Percentiles rank a stretch among this genome's conserved stretches.
Conservation (phyloP, 345 rosid species). For the Raphanus raphanistrum region DNA sequence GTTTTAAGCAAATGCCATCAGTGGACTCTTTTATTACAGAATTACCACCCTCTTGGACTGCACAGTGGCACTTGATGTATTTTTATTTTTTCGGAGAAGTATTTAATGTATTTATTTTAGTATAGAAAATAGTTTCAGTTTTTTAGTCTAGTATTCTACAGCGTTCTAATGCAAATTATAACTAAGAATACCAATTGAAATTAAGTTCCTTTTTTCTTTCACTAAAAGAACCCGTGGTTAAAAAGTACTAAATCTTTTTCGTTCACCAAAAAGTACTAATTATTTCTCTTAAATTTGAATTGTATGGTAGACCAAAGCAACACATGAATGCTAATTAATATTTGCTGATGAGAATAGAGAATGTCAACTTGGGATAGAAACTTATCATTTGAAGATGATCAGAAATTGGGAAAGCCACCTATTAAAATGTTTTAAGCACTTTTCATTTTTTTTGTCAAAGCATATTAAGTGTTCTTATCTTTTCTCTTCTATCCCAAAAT, state of each 20-base stretch:
- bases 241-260: too few species aligned
- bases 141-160: background rate
- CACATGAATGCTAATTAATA: background rate
- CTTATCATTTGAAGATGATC: slow-evolving; percentile 1
- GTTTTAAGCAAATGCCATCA: background rate
- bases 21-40: slow-evolving; percentile 11
- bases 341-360: slow-evolving; percentile 1
- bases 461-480: background rate
- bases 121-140: background rate
- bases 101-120: background rate
- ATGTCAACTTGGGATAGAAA: slow-evolving; percentile 8
- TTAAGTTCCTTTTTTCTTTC: background rate
- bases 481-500: background rate
- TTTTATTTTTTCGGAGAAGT: too few species aligned
- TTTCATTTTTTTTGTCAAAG: background rate
- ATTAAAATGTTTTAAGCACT: background rate
- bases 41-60: background rate
- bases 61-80: background rate
- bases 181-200: background rate
- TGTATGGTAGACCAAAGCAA: slow-evolving; percentile 15
- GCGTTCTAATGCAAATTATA: background rate
- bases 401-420: slow-evolving; percentile 4
- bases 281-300: slow-evolving; percentile 10
- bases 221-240: background rate
- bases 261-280: too few species aligned